phyloP scores from a whole-genome alignment of 2,329 filamentous ascomycete species.

The Tolypocladium sp. region DNA sequence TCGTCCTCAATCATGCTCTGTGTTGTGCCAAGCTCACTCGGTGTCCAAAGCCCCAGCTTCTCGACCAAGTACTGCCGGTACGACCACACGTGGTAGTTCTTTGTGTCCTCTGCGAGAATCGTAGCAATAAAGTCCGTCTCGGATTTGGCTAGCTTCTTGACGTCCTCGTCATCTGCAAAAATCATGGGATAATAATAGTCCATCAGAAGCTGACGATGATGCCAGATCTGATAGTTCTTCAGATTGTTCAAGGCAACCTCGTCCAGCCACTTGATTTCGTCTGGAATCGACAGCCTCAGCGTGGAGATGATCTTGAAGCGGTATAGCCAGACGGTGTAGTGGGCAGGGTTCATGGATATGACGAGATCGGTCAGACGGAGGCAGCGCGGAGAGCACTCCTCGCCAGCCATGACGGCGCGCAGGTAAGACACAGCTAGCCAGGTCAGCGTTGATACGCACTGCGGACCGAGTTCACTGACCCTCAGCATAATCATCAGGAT shows the following conservation, averaged over 20 bases:
- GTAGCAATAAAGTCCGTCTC: conserved; percentile 68
- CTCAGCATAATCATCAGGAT: conserved; percentile 81
- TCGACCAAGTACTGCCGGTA: conserved; percentile 69
- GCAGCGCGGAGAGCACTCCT: conserved; percentile 73
- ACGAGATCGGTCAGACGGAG: conserved; percentile 80
- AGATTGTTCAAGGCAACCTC: conserved; percentile 70
- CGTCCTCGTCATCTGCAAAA: conserved; percentile 45
- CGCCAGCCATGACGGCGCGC: conserved; percentile 81
- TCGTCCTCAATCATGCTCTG: conserved; percentile 68
- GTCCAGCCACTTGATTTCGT: conserved; percentile 83
- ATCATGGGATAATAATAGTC: conserved; percentile 51
- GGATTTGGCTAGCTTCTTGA: conserved; percentile 48
- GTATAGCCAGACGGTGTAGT: conserved; percentile 99
- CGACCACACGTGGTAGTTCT: conserved; percentile 98
- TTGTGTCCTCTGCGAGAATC: conserved; percentile 80
- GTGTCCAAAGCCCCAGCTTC: conserved; percentile 60
- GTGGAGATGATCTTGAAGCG: conserved; percentile 69
- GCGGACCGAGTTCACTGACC: conserved; percentile 29
- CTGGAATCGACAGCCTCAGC: conserved; percentile 52
- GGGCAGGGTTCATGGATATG: conserved; percentile 87
- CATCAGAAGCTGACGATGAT: conserved; percentile 58
- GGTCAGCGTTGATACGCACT: conserved; percentile 2
- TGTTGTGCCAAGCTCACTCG: conserved; percentile 61
- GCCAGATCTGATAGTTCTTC: conserved; percentile 99
- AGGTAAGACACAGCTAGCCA: conserved; percentile 77